phyloP scores from a whole-genome alignment of 352 stramenopile genomes.

The Poterioochromonas sp. region DNA sequence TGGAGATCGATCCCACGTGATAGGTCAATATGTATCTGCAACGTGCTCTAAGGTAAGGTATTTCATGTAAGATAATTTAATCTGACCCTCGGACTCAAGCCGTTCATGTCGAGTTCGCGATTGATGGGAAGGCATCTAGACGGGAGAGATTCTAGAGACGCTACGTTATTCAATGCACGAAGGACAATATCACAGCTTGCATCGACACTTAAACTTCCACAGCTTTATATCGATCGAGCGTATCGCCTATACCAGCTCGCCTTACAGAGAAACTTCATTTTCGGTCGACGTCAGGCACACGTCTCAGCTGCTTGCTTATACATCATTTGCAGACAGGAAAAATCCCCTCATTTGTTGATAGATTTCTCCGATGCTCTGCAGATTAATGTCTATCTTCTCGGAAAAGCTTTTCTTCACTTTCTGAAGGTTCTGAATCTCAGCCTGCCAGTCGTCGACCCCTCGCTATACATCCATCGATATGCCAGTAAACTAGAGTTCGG shows the following conservation, averaged over 20 bases:
- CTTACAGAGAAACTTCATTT: conserved; percentile 91
- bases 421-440: conserved; percentile 54
- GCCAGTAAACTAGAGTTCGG: conserved; percentile 94
- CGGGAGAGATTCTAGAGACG: conserved; percentile 81
- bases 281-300: conserved; percentile 83
- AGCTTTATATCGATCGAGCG: conserved; percentile 89
- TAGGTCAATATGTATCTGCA: conserved; percentile 88
- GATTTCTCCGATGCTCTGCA: conserved; percentile 98
- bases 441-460: conserved; percentile 94
- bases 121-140: conserved; percentile 48
- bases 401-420: conserved; percentile 67
- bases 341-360: conserved; percentile 96
- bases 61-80: background rate
- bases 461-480: conserved; percentile 83
- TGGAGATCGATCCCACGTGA: conserved; percentile 52
- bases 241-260: conserved; percentile 89
- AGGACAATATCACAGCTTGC: conserved; percentile 84
- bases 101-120: background rate
- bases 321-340: conserved; percentile 93
- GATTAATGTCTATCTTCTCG: conserved; percentile 79
- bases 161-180: conserved; percentile 86
- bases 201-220: conserved; percentile 74
- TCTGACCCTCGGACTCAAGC: background rate
- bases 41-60: conserved; percentile 73
- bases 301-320: conserved; percentile 97